A percentile compares a stretch with the other conserved stretches of the same genome.
These are phyloP conservation scores for Mikania micrantha DNA, from an alignment of 129 eudicot genomes.

Conservation along the genomic window DNA sequence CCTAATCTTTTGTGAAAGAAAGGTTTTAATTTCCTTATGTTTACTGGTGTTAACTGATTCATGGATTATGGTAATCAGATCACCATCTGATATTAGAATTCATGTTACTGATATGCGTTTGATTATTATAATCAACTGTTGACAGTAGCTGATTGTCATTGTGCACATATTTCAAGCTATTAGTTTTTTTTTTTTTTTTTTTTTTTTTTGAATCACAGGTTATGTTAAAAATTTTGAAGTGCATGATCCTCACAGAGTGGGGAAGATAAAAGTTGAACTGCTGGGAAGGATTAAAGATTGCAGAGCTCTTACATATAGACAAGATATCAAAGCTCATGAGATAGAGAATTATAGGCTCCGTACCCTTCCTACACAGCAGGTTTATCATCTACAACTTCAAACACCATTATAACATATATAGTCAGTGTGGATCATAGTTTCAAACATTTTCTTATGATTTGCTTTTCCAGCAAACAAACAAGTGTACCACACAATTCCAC, in stretches of 20 bases:
- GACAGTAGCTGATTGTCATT: too few species aligned
- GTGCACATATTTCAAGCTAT: neutral
- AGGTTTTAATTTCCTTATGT: neutral
- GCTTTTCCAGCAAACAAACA: too few species aligned
- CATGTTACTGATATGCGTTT: neutral
- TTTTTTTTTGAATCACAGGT: too few species aligned
- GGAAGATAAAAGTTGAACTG: constrained; percentile 61
- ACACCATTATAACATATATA: neutral
- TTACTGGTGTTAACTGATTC: neutral
- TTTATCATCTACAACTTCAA: constrained; percentile 10
- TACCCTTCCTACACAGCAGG: constrained; percentile 83
- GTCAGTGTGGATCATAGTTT: neutral
- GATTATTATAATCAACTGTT: neutral
- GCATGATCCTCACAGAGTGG: constrained; percentile 75
- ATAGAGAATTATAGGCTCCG: constrained; percentile 53
- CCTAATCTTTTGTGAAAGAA: too few species aligned
- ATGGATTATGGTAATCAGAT: neutral
- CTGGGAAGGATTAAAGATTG: constrained; percentile 81
- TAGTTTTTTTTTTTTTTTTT: too few species aligned
- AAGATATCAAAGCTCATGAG: constrained; percentile 71
- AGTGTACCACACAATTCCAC: too few species aligned
- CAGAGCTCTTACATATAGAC: constrained; percentile 75
- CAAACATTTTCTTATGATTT: neutral
- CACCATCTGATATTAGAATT: neutral
- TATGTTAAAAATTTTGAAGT: constrained; percentile 71